Conservation (phyloP, 208 protist genomes). For the Phytomonas sp. region DNA sequence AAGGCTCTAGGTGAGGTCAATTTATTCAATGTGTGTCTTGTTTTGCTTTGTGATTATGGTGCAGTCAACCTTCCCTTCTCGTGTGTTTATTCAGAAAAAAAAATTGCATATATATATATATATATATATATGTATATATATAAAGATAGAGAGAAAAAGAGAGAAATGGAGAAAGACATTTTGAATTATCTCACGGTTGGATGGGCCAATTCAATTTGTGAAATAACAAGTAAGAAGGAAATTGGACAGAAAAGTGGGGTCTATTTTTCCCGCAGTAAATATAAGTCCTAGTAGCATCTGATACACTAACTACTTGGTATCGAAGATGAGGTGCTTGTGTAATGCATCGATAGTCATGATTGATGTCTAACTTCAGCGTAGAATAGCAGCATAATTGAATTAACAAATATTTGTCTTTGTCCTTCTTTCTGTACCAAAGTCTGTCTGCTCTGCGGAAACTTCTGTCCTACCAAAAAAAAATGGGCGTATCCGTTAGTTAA, state of each 20-base stretch:
- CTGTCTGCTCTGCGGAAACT: background rate
- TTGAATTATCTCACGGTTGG: background rate
- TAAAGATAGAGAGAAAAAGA: background rate
- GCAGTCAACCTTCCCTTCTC: background rate
- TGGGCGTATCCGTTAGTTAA: background rate
- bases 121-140: no score
- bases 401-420: conserved; percentile 5
- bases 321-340: background rate
- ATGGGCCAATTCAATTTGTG: background rate
- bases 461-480: background rate
- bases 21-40: background rate
- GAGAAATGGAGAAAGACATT: background rate
- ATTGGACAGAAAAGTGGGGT: background rate
- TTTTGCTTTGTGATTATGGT: background rate
- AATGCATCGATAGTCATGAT: background rate
- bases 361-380: background rate
- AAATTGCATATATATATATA: conserved; percentile 3
- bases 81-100: background rate
- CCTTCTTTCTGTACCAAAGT: conserved; percentile 3
- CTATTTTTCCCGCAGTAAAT: background rate
- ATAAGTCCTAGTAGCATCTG: background rate
- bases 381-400: background rate
- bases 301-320: background rate
- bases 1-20: background rate
- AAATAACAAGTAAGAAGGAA: background rate